phyloP scores from a whole-genome alignment of 2,329 filamentous ascomycete genomes.

The Fusarium liriodendri region DNA sequence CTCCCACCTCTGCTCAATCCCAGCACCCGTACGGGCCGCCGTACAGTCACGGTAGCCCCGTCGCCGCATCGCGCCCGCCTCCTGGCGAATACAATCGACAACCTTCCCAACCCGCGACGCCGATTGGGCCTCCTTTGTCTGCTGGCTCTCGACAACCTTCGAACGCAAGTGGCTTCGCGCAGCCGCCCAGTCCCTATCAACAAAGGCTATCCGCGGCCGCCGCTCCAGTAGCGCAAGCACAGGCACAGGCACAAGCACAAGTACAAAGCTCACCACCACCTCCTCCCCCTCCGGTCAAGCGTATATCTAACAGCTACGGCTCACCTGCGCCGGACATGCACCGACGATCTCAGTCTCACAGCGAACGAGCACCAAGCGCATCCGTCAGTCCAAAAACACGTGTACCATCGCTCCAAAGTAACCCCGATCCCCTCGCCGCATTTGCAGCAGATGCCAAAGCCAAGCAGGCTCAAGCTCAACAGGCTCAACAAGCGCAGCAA shows the following conservation, averaged over 20 bases:
- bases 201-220: conserved; percentile 54
- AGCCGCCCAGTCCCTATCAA: conserved; percentile 70
- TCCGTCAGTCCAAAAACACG: conserved; percentile 85
- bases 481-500: conserved; percentile 14
- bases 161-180: conserved; percentile 54
- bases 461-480: conserved; percentile 14
- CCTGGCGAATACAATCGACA: conserved; percentile 58
- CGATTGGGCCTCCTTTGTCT: conserved; percentile 62
- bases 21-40: conserved; percentile 65
- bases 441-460: conserved; percentile 44
- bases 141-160: conserved; percentile 57
- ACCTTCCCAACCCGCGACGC: conserved; percentile 66
- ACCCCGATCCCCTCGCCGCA: conserved; percentile 47
- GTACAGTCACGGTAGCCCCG: conserved; percentile 65
- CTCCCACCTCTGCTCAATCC: conserved; percentile 71
- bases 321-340: conserved; percentile 55
- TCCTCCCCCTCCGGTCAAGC: conserved; percentile 51
- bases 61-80: conserved; percentile 57
- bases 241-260: conserved; percentile 42
- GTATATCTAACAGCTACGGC: conserved; percentile 59
- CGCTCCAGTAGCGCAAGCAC: conserved; percentile 44
- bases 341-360: conserved; percentile 64
- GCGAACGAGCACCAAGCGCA: conserved; percentile 75
- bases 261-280: conserved; percentile 51
- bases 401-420: conserved; percentile 63